These are phyloP conservation scores for Cadophora luteo-olivacea DNA, from an alignment of 2,329 filamentous ascomycete genomes.

Conservation along the genomic window DNA sequence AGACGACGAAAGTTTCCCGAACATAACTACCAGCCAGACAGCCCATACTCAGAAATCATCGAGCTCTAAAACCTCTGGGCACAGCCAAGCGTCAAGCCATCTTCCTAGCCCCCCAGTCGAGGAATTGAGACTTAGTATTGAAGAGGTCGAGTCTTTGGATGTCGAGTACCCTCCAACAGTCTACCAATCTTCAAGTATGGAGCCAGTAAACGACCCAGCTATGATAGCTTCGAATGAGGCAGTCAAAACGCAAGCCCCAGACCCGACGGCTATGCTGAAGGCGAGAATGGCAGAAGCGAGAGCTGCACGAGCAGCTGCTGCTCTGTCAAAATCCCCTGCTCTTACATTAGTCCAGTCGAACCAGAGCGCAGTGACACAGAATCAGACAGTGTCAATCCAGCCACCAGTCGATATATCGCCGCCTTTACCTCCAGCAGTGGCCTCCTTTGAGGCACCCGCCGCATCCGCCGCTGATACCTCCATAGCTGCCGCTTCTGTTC, in stretches of 20 bases:
- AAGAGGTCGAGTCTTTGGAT: conserved; percentile 5
- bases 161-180: neutral
- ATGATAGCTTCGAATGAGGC: neutral
- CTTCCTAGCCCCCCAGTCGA: conserved; percentile 23
- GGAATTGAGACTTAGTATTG: neutral
- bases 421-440: neutral
- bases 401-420: neutral
- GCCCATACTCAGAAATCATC: conserved; percentile 1
- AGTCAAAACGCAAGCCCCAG: neutral
- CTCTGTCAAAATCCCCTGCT: neutral
- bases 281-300: conserved; percentile 2
- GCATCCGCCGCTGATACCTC: neutral
- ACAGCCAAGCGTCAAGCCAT: conserved; percentile 23
- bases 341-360: neutral
- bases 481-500: neutral
- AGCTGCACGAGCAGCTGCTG: conserved; percentile 2
- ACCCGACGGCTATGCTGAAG: conserved; percentile 2
- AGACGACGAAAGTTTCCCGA: neutral
- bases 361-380: neutral
- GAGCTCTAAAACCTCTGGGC: conserved; percentile 1
- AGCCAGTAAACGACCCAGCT: neutral
- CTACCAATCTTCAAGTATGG: conserved; percentile 3
- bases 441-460: neutral
- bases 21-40: neutral
- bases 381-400: neutral